A percentile compares a stretch with the other conserved stretches of the same genome.
phyloP scores from a whole-genome alignment of 2,329 filamentous ascomycete genomes.

The Rosellinia necatrix region DNA sequence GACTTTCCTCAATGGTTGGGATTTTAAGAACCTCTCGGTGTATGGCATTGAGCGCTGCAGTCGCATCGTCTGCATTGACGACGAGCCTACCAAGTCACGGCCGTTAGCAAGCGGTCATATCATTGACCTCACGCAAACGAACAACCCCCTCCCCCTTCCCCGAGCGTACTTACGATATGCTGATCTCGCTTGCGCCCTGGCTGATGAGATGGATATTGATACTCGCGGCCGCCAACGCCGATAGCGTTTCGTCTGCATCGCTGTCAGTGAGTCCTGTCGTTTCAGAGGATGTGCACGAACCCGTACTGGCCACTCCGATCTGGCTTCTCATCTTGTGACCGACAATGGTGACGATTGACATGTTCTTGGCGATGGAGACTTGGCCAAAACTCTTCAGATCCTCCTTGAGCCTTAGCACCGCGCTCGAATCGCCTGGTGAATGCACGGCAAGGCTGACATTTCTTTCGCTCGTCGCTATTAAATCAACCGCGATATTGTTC shows the following conservation, averaged over 20 bases:
- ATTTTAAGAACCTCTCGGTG: conserved; percentile 40
- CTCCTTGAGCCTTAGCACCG: conserved; percentile 33
- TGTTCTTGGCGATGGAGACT: conserved; percentile 33
- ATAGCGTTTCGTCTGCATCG: conserved; percentile 35
- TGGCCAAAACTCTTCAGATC: conserved; percentile 38
- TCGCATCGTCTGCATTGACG: conserved; percentile 36
- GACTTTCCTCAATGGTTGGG: conserved; percentile 33
- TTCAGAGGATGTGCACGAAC: neutral
- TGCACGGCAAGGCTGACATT: conserved; percentile 39
- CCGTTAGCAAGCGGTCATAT: neutral
- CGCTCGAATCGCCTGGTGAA: conserved; percentile 30
- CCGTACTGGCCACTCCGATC: conserved; percentile 39
- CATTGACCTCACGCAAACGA: neutral
- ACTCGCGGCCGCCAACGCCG: conserved; percentile 35
- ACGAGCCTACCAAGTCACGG: conserved; percentile 31
- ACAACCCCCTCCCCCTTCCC: no score
- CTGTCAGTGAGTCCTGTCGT: conserved; percentile 10
- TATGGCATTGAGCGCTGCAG: conserved; percentile 38
- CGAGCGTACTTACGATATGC: conserved; percentile 33
- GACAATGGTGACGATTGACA: conserved; percentile 40
- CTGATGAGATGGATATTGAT: conserved; percentile 40
- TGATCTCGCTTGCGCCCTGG: conserved; percentile 40
- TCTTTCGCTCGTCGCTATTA: conserved; percentile 39
- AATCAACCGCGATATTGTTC: conserved; percentile 36
- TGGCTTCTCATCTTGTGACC: conserved; percentile 41